A percentile compares a stretch with the other conserved stretches of the same genome.
Evolutionary conservation across 306 rosid species (phyloP).

Genomic region (Trifolium subterraneum): DNA sequence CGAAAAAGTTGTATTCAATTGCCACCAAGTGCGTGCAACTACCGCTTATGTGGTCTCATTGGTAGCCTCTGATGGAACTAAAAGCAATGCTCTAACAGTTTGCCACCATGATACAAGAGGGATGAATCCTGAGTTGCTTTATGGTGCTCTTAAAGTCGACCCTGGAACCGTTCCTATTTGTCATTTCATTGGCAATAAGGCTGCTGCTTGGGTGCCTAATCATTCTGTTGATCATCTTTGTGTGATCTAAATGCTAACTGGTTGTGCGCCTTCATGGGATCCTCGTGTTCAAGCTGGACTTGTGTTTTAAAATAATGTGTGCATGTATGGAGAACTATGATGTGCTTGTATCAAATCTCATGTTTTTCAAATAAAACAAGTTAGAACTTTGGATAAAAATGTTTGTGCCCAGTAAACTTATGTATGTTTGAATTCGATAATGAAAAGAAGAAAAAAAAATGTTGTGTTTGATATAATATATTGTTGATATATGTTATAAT

Average conservation of each 20-base stretch:
- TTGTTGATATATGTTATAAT: background rate
- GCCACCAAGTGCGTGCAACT: slow-evolving; percentile 24
- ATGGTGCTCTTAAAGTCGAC: slow-evolving; percentile 13
- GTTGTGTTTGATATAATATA: background rate
- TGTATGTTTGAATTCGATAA: background rate
- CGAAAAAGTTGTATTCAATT: slow-evolving; percentile 22
- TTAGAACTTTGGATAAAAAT: background rate
- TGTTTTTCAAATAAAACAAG: background rate
- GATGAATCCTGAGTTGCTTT: slow-evolving; percentile 1
- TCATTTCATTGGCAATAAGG: slow-evolving; percentile 29
- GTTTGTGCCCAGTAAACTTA: background rate
- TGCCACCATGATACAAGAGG: slow-evolving; percentile 40
- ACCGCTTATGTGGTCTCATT: slow-evolving; percentile 25
- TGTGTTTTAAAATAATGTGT: background rate
- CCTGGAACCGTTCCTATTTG: slow-evolving; percentile 9
- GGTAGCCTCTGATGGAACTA: slow-evolving; percentile 8
- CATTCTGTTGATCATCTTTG: background rate
- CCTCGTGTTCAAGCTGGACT: background rate
- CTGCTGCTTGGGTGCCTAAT: background rate
- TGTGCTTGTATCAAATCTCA: background rate
- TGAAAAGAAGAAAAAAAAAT: background rate
- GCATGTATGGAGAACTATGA: background rate
- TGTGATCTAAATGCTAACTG: background rate
- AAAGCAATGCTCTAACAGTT: slow-evolving; percentile 13
- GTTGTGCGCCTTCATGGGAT: background rate